Base-by-base conservation (phyloP, 495 filamentous ascomycete genomes). In the Penicillium samsonianum region DNA sequence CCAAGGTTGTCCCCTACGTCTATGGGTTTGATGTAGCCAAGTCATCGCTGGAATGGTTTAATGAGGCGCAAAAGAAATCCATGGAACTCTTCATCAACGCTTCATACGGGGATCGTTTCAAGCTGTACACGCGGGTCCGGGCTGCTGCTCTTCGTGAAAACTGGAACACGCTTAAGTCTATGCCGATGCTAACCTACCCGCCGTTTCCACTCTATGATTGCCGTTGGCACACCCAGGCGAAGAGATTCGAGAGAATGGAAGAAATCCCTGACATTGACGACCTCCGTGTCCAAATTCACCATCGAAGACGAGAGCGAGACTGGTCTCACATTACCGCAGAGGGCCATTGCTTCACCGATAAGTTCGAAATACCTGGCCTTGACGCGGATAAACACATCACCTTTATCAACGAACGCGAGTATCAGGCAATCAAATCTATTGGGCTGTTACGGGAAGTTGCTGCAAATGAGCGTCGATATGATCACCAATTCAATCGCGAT, bases 291-390 rank as follows among this genome's bases (percentile, higher is more conserved):
- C 17, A 42, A 42, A 42, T 42, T 42, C 40, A 42, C 40, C 40
- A 42, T 42, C 40, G 40, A 42, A 42, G 40, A 42, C 40, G 3
- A 42, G 40, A 42, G 40, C 40, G 40, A 42, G 17, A 11, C 17
- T 42, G 40, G 40, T 42, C 40, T 42, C 40, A 42, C 40, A 42
- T 42, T 42, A 42, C 40, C 40, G 40, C 40, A 42, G 17, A 42
- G 40, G 40, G 40, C 40, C 40, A 42, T 42, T 42, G 17, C 40
- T 42, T 42, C 40, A 42, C 40, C 40, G 40, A 42, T 20, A 42
- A 42, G 40, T 42, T 42, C 17, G 40, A 42, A 42, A 42, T 42
- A 42, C 40, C 40, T 42, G 40, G 40, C 40, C 40, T 42, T 42
- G n/a, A n/a, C n/a, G n/a, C n/a, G n/a, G n/a, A n/a, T n/a, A n/a